Evolutionary conservation across 495 filamentous ascomycete species (phyloP), one percentile per base, ranked within the genome.

Genomic region (Aspergillus conjunctus): DNA sequence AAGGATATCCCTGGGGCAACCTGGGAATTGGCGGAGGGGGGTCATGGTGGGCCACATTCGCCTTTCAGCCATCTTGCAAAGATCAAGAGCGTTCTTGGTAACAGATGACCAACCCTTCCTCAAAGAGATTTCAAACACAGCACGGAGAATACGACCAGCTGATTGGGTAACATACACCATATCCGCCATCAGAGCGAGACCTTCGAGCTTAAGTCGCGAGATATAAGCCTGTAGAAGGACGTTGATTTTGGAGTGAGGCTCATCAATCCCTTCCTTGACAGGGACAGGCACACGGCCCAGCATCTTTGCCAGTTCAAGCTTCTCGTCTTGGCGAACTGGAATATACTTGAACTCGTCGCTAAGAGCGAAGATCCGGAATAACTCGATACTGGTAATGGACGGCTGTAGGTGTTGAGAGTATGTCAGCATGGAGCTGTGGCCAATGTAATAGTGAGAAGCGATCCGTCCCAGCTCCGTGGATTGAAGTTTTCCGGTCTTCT

Each of bases 261-360:
- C 94, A 62, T 98, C 95, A 61, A 98, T 92, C 60, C 89, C 89
- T 72, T 99, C 94, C 76, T 99, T 99, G 60, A 99, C 92, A 15
- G 94, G 94, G 49, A 99, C 88, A 2, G 94, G 94, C 7, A 99
- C 93, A 61, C 91, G 85, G 6, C 87, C 86, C 15, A 98, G 81
- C 48, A 99, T 82, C 69, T 98, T 97, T 12, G 91, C 90, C 17
- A 99, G 81, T 78, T 99, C 94, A 45, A 98, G 79, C 74, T 97
- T 97, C 77, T 99, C 94, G 68, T 99, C 94, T 65, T 97, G 92
- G 8, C 94, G 89, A 45, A 99, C 93, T 0, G 94, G 94, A 53
- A 99, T 98, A 70, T 97, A 99, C 73, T 97, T 98, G 80, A 99
- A 99, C 74, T 99, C 94, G 55, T 94, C 92, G 67, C 94, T 98